Conservation (phyloP, 805 yeast genomes). For the Kuraishia hungarica region DNA sequence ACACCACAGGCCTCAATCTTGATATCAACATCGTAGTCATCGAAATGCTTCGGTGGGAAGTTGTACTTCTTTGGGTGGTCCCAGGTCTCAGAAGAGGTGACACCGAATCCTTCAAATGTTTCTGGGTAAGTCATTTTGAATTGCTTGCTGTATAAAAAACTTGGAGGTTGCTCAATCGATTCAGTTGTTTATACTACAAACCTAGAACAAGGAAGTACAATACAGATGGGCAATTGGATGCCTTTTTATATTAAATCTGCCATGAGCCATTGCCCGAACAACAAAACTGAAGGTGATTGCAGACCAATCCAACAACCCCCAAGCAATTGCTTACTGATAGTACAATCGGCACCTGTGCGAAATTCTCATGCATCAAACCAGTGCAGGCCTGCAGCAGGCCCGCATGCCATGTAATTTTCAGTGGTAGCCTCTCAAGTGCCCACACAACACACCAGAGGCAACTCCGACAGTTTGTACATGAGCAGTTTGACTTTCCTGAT, state of each 20-base stretch:
- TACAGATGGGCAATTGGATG: too few species aligned
- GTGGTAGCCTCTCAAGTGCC: not conserved
- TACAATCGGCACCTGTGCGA: not conserved
- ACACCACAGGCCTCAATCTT: slow-evolving; percentile 39
- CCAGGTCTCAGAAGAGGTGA: slow-evolving; percentile 16
- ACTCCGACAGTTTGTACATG: not conserved
- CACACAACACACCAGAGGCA: not conserved
- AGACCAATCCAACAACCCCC: too few species aligned
- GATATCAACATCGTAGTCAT: slow-evolving; percentile 29
- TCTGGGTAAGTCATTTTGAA: slow-evolving; percentile 3
- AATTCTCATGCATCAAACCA: not conserved
- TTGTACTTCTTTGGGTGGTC: slow-evolving; percentile 11
- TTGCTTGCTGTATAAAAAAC: not conserved
- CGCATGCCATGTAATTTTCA: not conserved
- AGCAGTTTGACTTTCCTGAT: not conserved
- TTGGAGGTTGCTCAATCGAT: too few species aligned
- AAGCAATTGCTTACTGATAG: not conserved
- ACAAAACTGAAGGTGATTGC: too few species aligned
- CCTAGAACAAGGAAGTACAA: too few species aligned
- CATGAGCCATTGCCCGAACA: too few species aligned
- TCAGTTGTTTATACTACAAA: too few species aligned
- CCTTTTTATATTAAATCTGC: too few species aligned
- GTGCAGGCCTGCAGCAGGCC: not conserved
- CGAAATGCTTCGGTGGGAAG: slow-evolving; percentile 16
- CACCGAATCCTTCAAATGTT: slow-evolving; percentile 19